These are phyloP conservation scores for Eudorina sp. DNA, from an alignment of 139 green algal species.

Conservation along the genomic window DNA sequence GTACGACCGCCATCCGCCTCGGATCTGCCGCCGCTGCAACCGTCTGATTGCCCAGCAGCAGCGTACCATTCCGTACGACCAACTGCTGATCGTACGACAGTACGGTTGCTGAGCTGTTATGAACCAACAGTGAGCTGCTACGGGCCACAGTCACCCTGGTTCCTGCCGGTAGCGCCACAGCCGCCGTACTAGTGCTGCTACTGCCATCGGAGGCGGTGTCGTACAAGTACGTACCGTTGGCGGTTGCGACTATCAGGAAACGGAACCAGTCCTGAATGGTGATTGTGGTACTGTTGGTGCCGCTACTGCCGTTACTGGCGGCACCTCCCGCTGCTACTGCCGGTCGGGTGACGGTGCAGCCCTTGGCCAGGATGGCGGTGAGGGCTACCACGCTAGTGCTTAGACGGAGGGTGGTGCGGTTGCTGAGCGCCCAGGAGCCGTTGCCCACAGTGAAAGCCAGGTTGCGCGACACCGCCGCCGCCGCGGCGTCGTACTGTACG, in stretches of 20 bases:
- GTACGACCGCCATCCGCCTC: background rate
- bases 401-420: background rate
- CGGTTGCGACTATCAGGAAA: background rate
- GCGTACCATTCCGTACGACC: background rate
- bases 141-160: background rate
- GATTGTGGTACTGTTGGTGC: background rate
- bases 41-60: background rate
- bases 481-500: background rate
- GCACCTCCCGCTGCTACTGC: background rate
- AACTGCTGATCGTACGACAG: background rate
- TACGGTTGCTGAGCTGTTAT: constrained; percentile 1
- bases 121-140: background rate
- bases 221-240: background rate
- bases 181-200: too few relatives aligned
- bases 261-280: background rate
- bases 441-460: background rate
- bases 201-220: background rate
- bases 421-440: background rate
- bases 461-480: background rate
- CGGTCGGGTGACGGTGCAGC: background rate
- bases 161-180: background rate
- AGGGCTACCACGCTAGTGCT: background rate
- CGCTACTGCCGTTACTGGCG: background rate
- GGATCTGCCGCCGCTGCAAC: background rate
- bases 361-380: background rate